Conservation (phyloP, 176 grass and related monocot genomes). For the Pontederia crassipes region DNA sequence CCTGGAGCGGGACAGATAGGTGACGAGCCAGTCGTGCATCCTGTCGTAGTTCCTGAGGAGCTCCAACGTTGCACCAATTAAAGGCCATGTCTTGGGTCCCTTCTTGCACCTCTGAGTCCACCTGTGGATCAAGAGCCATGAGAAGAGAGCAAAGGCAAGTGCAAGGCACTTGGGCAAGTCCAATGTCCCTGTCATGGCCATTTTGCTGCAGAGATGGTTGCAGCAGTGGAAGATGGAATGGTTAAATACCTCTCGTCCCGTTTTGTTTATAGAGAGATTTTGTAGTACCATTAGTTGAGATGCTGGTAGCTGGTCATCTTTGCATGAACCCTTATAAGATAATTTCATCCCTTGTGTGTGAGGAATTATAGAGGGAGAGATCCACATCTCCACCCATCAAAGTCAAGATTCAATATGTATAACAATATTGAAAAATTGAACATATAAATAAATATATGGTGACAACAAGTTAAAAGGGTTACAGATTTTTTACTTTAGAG, state of each 20-base stretch:
- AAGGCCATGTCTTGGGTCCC: constrained; percentile 64
- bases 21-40: constrained; percentile 89
- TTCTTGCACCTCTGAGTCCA: constrained; percentile 64
- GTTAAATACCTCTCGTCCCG: background rate
- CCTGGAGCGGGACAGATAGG: constrained; percentile 43
- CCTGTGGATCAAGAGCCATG: constrained; percentile 58
- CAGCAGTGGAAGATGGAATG: background rate
- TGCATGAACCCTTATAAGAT: background rate
- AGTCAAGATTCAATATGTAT: too few relatives aligned
- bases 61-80: constrained; percentile 65
- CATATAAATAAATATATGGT: too few relatives aligned
- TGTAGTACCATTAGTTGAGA: background rate
- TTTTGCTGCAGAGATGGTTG: constrained; percentile 14
- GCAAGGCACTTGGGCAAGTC: constrained; percentile 35
- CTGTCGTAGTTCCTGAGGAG: constrained; percentile 79
- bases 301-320: background rate
- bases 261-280: background rate
- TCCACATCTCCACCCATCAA: too few relatives aligned
- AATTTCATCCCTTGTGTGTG: background rate
- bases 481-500: too few relatives aligned
- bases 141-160: constrained; percentile 32
- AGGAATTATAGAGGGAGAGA: too few relatives aligned
- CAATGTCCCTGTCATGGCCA: too few relatives aligned
- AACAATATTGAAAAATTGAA: too few relatives aligned
- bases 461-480: too few relatives aligned